Evolutionary conservation across 345 rosid species (phyloP).

Genomic region (Brassica rapa): DNA sequence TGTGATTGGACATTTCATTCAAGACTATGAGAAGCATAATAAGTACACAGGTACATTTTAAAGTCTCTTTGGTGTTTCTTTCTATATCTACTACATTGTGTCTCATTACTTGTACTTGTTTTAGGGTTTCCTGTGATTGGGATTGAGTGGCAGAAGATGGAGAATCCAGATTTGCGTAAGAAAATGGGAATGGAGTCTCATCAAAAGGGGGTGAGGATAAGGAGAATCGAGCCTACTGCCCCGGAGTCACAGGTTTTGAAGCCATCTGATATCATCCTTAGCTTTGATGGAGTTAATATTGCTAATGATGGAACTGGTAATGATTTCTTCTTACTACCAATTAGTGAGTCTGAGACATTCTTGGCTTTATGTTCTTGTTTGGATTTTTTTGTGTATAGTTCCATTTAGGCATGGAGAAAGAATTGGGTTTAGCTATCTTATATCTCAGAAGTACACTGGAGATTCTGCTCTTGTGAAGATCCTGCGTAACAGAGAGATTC

Average conservation of each 20-base stretch:
- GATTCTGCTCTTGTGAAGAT: slow-evolving; percentile 78
- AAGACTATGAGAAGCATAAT: slow-evolving; percentile 86
- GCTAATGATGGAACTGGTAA: slow-evolving; percentile 97
- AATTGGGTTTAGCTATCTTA: slow-evolving; percentile 88
- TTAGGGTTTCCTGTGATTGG: slow-evolving; percentile 91
- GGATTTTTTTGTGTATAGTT: slow-evolving; percentile 49
- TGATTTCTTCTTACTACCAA: background rate
- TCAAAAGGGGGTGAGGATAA: slow-evolving; percentile 86
- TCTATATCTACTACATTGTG: slow-evolving; percentile 19
- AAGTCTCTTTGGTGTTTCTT: slow-evolving; percentile 2
- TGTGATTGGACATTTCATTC: slow-evolving; percentile 78
- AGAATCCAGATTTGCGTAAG: slow-evolving; percentile 79
- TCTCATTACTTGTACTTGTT: slow-evolving; percentile 13
- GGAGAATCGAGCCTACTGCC: slow-evolving; percentile 91
- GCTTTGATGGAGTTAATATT: slow-evolving; percentile 81
- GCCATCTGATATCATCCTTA: slow-evolving; percentile 82
- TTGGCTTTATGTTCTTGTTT: background rate
- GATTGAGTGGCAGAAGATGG: slow-evolving; percentile 99
- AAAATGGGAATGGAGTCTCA: slow-evolving; percentile 81
- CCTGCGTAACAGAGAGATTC: slow-evolving; percentile 63
- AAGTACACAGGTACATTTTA: slow-evolving; percentile 64
- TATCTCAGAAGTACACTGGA: slow-evolving; percentile 86
- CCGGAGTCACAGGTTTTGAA: slow-evolving; percentile 82
- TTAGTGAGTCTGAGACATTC: background rate
- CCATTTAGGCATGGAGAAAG: slow-evolving; percentile 96